Evolutionary conservation across 2,329 filamentous ascomycete genomes (phyloP), one percentile per base, ranked within the genome.

Genomic region (Phaeosphaeria sp.): DNA sequence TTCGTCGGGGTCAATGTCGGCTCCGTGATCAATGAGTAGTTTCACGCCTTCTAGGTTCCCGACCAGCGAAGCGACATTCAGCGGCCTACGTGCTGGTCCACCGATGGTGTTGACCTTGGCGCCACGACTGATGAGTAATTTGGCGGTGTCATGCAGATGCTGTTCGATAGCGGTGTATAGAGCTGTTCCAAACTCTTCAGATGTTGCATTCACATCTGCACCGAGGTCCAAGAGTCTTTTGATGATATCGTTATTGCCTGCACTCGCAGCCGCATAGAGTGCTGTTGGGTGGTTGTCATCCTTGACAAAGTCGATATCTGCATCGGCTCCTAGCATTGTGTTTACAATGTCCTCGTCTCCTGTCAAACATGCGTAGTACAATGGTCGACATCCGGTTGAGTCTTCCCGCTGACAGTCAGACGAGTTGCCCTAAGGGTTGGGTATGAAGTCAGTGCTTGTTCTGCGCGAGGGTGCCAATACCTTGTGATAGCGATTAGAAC

Each of bases 21-120:
- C 68, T 15, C 63, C 59, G 17, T 56, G 30, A 3, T 66, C 59
- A 9, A 71, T 54, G 18, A 72, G 47, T 1, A 60, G n/a, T 3
- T 46, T 56, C 18, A 68, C 63, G 9, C 54, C 55, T 33, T 68
- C 63, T 1, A 61, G 39, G 54, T 65, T 52, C 2, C 68, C 68
- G 17, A 62, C 61, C 21, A 50, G 65, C 0, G 66, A 63, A 10
- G 65, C 67, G 20, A 67, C 55, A 18, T 70, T 68, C 5, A 72
- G 46, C 10, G 66, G 54, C 44, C 60, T 58, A 17, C 47, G 54
- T 17, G 48, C 39, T 5, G 27, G 23, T 10, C 66, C 64, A 11
- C 63, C 59, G 17, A 54, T 47, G 2, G 61, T 22, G 25, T 72
- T 71, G 22, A 62, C 58, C 15, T 63, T 36, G 17, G 64, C 68